Percentiles rank a stretch among this genome's conserved stretches.
These are phyloP conservation scores for Sporothrix schenckii DNA, from an alignment of 2,329 filamentous ascomycete genomes.

Conservation along the genomic window DNA sequence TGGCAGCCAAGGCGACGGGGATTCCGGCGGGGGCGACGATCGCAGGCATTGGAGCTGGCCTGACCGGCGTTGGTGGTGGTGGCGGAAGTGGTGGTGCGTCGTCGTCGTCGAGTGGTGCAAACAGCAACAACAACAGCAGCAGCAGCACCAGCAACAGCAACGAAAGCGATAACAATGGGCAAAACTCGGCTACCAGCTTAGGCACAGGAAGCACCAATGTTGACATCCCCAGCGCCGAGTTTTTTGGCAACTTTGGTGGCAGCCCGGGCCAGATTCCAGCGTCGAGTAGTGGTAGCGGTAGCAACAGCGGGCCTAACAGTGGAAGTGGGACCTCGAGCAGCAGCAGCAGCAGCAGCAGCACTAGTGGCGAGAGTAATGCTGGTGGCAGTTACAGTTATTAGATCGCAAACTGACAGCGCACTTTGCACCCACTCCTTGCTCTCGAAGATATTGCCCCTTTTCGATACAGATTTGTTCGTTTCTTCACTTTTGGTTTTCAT, in stretches of 20 bases:
- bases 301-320: not conserved
- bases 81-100: not conserved
- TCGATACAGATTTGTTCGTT: not conserved
- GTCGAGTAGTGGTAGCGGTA: not conserved
- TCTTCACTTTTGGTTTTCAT: not conserved
- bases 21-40: constrained; percentile 22
- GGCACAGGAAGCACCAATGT: not conserved
- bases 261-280: constrained; percentile 3
- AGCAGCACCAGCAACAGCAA: not conserved
- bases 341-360: not conserved
- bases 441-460: not conserved
- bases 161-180: constrained; percentile 1
- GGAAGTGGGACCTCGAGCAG: not conserved
- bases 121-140: not conserved
- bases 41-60: constrained; percentile 19
- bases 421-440: not conserved
- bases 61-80: not conserved
- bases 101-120: constrained; percentile 7
- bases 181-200: not conserved
- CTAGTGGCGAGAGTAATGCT: not conserved
- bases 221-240: constrained; percentile 8
- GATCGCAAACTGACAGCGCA: not conserved
- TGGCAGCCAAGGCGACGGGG: constrained; percentile 33
- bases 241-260: constrained; percentile 28
- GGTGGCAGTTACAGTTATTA: constrained; percentile 11